Base-by-base conservation (phyloP, 176 grass and related monocot genomes). In the Musa itinerans region DNA sequence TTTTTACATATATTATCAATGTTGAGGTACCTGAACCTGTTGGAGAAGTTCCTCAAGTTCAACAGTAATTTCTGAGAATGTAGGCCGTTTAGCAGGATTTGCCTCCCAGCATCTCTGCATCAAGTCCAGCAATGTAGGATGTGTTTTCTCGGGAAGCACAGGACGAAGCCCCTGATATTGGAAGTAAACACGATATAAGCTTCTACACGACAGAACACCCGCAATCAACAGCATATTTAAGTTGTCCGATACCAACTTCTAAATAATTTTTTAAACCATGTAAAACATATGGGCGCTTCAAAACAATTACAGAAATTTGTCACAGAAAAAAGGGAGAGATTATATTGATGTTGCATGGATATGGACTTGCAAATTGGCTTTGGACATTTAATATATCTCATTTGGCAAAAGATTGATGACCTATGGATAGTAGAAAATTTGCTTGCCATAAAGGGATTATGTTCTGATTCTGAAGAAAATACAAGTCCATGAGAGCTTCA, bases 121-220 rank as follows among this genome's bases (percentile, higher is more conserved):
- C 83, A 87, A 75, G 17, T 66, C 74, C 75, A 79, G 59, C 69
- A 98, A 80, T 69, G 76, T 87, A 68, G 94, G 94, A 81, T 93
- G 88, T 26, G 78, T 75, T 64, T 83, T 83, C 53, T 93, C 83
- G 14, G 94, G 88, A 58, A 85, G 77, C 52, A 27, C 79, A 34
- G 94, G 94, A 69, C 90, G 90, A 86, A 93, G 71, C 61, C 94
- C 94, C 94, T 97, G 25, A 65, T 26, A 78, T 79, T 66, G 74
- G 25, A 72, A 82, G 29, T 68, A 55, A 14, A 76, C 69, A 76
- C 13, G 23, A 27, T 50, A 50, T 53, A 58, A 74, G 9, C 19
- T 22, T 21, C 2, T 0, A 10, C 5, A 23, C 2, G 16, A 22
- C 25, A 57, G 1, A 43, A 20, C 20, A 1, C 5, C n/a, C 21